phyloP scores from a whole-genome alignment of 1,139 yeast species.

The Taiozyma sp. region DNA sequence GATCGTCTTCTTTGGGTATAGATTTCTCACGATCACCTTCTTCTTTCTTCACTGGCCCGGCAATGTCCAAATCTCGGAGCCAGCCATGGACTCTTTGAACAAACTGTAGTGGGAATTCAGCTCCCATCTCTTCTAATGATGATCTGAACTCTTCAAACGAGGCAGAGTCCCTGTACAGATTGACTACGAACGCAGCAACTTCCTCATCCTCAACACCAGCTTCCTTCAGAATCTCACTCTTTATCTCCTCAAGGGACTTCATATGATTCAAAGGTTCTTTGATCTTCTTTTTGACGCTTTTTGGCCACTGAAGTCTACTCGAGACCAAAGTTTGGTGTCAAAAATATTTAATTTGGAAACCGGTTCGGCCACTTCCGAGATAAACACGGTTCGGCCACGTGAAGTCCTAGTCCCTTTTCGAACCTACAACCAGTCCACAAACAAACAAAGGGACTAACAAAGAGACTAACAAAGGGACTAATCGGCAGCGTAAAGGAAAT shows the following conservation, averaged over 20 bases:
- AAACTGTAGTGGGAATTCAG: constrained; percentile 42
- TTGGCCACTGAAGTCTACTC: no score
- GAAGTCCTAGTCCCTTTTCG: no score
- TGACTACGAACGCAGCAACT: constrained; percentile 52
- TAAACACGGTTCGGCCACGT: background rate
- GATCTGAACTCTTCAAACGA: constrained; percentile 34
- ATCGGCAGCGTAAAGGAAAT: background rate
- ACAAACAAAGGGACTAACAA: no score
- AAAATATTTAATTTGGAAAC: background rate
- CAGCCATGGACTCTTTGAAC: constrained; percentile 9
- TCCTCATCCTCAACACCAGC: constrained; percentile 36
- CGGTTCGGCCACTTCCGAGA: background rate
- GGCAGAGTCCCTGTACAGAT: constrained; percentile 37
- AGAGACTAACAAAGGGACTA: background rate
- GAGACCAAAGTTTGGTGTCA: background rate
- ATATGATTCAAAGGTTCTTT: background rate
- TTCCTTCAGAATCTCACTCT: constrained; percentile 11
- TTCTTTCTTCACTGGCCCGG: constrained; percentile 7
- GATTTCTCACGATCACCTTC: background rate
- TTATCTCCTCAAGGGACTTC: constrained; percentile 6
- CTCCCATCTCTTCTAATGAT: constrained; percentile 53
- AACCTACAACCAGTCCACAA: no score
- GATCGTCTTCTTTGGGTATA: constrained; percentile 7
- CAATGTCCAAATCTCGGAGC: constrained; percentile 4
- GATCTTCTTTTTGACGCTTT: no score